Evolutionary conservation across 2,329 filamentous ascomycete genomes (phyloP).

Genomic region (Aciculosporium take): DNA sequence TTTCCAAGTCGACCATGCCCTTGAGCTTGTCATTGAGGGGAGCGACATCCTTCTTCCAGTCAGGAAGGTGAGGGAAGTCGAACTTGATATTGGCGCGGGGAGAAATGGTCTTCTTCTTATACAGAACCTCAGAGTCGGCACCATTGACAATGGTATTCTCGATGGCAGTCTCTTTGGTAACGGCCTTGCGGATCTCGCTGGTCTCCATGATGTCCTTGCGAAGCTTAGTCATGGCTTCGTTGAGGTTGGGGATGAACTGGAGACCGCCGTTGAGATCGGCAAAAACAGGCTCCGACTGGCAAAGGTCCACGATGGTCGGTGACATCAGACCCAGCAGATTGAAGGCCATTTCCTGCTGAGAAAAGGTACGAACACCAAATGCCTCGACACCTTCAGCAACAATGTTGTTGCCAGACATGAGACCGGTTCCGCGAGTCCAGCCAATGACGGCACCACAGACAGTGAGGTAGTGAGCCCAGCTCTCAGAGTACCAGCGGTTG

Average conservation of each 20-base stretch:
- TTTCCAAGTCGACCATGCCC: conserved; percentile 97
- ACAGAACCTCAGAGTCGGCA: conserved; percentile 77
- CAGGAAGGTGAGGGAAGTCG: conserved; percentile 77
- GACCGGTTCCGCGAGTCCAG: conserved; percentile 94
- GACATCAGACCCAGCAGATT: conserved; percentile 95
- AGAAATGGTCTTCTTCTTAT: conserved; percentile 87
- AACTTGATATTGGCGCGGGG: conserved; percentile 97
- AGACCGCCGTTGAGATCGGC: conserved; percentile 95
- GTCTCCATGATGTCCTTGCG: conserved; percentile 92
- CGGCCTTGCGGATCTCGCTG: conserved; percentile 81
- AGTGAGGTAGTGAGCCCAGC: conserved; percentile 93
- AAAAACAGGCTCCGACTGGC: conserved; percentile 89
- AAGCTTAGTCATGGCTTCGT: conserved; percentile 83
- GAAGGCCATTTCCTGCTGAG: conserved; percentile 98
- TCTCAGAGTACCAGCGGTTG: conserved; percentile 96
- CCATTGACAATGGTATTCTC: conserved; percentile 98
- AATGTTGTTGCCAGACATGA: conserved; percentile 97
- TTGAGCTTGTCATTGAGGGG: conserved; percentile 79
- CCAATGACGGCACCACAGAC: conserved; percentile 97
- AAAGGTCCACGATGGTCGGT: conserved; percentile 83
- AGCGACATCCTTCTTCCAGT: conserved; percentile 84
- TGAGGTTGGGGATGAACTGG: conserved; percentile 92
- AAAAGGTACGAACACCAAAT: conserved; percentile 94
- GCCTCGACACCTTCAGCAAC: conserved; percentile 94
- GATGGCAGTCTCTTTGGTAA: conserved; percentile 87